Base-by-base conservation (phyloP, 2,329 filamentous ascomycete species). In the Monilinia vaccinii-corymbosi region DNA sequence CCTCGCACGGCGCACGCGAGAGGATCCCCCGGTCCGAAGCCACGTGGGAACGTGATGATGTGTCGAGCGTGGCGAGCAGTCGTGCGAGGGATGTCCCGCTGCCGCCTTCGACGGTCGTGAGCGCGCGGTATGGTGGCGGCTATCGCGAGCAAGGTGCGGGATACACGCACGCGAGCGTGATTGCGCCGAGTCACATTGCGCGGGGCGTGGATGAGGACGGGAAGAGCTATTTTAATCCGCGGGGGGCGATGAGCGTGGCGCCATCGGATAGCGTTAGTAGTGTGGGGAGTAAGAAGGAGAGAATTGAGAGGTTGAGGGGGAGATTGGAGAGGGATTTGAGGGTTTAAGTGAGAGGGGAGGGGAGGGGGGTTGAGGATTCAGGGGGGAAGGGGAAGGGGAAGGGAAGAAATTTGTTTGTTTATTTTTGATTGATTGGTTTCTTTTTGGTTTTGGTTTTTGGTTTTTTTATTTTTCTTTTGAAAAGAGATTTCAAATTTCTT, bases 221-320 rank as follows among this genome's bases (percentile, higher is more conserved):
- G 25, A 53, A 53, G 23, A 53, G 50, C 23, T 53, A 42, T 44
- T 53, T 53, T 23, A 53, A 60, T 50, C 63, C 46, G 11, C 77
- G 79, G 44, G 80, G 83, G 64, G 71, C 73, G 56, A 77, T 75
- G 52, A 84, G 80, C 65, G 73, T 86, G 40, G 81, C 78, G 47
- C 83, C 83, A 1, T 80, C 78, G 66, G 83, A 86, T 68, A 85
- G 82, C 67, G 83, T 86, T 60, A 84, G 81, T 69, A 82, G 80
- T 65, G 76, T 84, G n/a, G 82, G 81, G n/a, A 67, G 56, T 31
- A 71, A 70, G 63, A 63, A 60, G 58, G 67, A 71, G 58, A 61
- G 68, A 48, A 66, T 70, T 62, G 62, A 58, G 36, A 60, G 59
- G 18, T 40, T 55, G 58, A 60, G 58, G n/a, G 50, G 44, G 28